Percentiles rank a stretch among this genome's conserved stretches.
These are phyloP conservation scores for Paracoccidioides brasiliensis DNA, from an alignment of 2,329 filamentous ascomycete genomes.

Conservation along the genomic window DNA sequence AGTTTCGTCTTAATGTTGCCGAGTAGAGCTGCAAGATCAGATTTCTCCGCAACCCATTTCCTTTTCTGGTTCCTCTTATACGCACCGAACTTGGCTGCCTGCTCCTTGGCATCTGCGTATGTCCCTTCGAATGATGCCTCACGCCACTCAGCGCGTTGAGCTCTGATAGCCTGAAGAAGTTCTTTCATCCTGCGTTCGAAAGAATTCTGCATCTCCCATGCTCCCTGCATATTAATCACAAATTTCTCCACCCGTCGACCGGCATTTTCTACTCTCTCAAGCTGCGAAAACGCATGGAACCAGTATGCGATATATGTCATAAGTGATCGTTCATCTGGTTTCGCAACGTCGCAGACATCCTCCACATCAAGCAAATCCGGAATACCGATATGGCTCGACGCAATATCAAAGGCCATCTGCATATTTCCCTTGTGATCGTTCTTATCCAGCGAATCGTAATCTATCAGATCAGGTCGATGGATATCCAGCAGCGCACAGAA, in stretches of 20 bases:
- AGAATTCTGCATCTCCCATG: constrained; percentile 98
- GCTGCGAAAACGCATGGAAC: constrained; percentile 99
- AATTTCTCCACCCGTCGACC: constrained; percentile 96
- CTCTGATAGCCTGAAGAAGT: constrained; percentile 59
- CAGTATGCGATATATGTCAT: constrained; percentile 99
- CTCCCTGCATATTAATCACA: constrained; percentile 95
- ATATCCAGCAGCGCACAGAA: constrained; percentile 96
- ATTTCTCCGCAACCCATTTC: constrained; percentile 95
- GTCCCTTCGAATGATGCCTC: constrained; percentile 76
- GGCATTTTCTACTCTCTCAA: constrained; percentile 97
- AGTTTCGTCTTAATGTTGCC: constrained; percentile 99
- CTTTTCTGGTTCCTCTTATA: constrained; percentile 89
- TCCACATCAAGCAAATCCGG: constrained; percentile 92
- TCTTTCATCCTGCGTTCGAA: constrained; percentile 86
- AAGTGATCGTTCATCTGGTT: constrained; percentile 87
- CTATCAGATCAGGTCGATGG: constrained; percentile 90
- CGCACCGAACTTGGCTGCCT: constrained; percentile 65
- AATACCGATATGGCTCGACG: constrained; percentile 90
- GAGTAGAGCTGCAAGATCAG: constrained; percentile 78
- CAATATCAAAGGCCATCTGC: constrained; percentile 95
- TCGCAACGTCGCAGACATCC: constrained; percentile 91
- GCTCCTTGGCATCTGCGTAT: constrained; percentile 81
- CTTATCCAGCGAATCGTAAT: constrained; percentile 92
- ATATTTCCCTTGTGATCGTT: constrained; percentile 90
- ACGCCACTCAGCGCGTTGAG: constrained; percentile 64